Percentiles rank a stretch among this genome's conserved stretches.
These are phyloP conservation scores for Sphaerostilbella broomeana DNA, from an alignment of 2,329 filamentous ascomycete species.

Conservation along the genomic window DNA sequence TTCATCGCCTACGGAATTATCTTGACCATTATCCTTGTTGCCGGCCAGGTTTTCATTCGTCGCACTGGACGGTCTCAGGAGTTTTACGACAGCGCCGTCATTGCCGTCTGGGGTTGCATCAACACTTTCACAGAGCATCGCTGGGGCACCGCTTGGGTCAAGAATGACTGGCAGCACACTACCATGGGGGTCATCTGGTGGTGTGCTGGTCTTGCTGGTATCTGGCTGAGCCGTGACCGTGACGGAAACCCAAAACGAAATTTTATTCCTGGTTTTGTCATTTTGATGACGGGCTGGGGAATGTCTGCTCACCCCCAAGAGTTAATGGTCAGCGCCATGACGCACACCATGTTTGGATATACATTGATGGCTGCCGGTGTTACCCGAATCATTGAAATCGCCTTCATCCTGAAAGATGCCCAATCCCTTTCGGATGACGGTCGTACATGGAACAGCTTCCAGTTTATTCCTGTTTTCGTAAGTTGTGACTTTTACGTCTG, in stretches of 20 bases:
- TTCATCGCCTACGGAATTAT: constrained; percentile 93
- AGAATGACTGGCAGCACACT: constrained; percentile 94
- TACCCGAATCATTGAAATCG: constrained; percentile 81
- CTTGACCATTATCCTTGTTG: constrained; percentile 76
- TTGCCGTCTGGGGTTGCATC: constrained; percentile 91
- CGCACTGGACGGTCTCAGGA: constrained; percentile 83
- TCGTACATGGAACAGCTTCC: constrained; percentile 57
- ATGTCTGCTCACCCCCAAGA: constrained; percentile 91
- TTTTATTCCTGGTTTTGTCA: constrained; percentile 84
- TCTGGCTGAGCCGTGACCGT: constrained; percentile 83
- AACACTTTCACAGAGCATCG: constrained; percentile 98
- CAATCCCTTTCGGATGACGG: constrained; percentile 59
- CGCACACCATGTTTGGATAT: constrained; percentile 87
- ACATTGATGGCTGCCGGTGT: constrained; percentile 87
- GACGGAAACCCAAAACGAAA: constrained; percentile 86
- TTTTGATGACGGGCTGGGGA: constrained; percentile 87
- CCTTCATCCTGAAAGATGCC: constrained; percentile 75
- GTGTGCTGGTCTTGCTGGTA: constrained; percentile 81
- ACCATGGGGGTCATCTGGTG: constrained; percentile 99
- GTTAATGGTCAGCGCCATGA: constrained; percentile 75
- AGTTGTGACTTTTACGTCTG: constrained; percentile 29
- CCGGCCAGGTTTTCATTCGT: constrained; percentile 81
- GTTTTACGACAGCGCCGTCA: constrained; percentile 89
- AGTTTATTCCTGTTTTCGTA: constrained; percentile 49
- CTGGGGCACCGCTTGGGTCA: constrained; percentile 84